Base-by-base conservation (phyloP, 2,329 filamentous ascomycete genomes). In the Arthrobotrys conoides region DNA sequence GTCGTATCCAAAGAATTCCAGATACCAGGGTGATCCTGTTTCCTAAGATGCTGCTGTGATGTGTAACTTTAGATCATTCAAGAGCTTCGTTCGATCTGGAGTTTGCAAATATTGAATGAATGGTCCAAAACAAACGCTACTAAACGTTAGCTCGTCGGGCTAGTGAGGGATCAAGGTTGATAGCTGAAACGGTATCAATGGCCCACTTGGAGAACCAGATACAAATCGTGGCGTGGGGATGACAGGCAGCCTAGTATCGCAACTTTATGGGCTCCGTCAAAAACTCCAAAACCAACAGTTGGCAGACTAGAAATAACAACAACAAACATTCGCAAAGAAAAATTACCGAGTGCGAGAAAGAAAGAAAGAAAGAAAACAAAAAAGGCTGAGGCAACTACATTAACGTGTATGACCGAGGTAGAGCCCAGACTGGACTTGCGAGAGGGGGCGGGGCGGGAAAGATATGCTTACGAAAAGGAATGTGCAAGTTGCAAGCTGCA, bases 131-230 rank as follows among this genome's bases (percentile, higher is more conserved):
- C 65, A 70, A 41, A 55, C 65, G 30, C 64, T 69, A 64, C 44
- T 36, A 65, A 71, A 30, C 27, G 67, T 68, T 77, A 67, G 67
- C 30, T 55, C 63, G 33, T 33, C 73, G 49, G 22, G 61, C 68
- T 67, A 67, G 73, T 41, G 48, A 75, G 61, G 73, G 73, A 71
- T 77, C 73, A 71, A 77, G 67, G 73, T 77, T 71, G 51, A 71
- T 55, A 63, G 18, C 27, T 77, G 73, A 77, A 77, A 77, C 73
- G 73, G 44, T 59, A 20, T 22, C 27, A 64, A 67, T 61, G 73
- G 67, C 61, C 67, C 73, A 63, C 67, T 41, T 67, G 18, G 22
- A 68, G 57, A 77, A 67, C 48, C 48, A 70, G 66, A 36, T 64
- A 46, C 55, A 65, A 18, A 69, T 59, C 63, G 71, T 75, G 71